Evolutionary conservation across 2,329 filamentous ascomycete species (phyloP), one percentile per base, ranked within the genome.

Genomic region (Xylariaceae sp.): DNA sequence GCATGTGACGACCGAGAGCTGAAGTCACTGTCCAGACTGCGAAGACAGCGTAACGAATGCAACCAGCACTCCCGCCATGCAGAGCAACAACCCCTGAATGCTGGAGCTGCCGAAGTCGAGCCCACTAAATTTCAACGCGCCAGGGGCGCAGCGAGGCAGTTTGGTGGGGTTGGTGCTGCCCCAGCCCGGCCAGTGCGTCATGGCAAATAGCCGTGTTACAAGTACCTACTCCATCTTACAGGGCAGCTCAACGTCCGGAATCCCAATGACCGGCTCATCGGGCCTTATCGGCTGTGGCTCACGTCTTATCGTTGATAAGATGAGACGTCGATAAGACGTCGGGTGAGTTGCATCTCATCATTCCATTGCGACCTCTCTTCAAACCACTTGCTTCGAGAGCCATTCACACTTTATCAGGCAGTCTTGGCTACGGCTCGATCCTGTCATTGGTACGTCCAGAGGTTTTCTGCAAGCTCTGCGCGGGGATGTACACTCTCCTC

Each of bases 1-100:
- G 44, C 48, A 54, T 53, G 50, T 54, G 52, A 54, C 38, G 51
- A 39, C 30, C 26, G 32, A 26, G 22, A 26, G 22, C 22, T 26
- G 22, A 11, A 26, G 22, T 26, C 22, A 11, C 22, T 26, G 24
- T 19, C 37, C 9, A 39, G 30, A 29, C 26, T 18, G 11, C 26
- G 28, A 35, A 40, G 33, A 31, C 19, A 8, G 7, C 31, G 16
- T 16, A 34, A 34, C 36, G 30, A 24, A 26, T 26, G 22, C 22
- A 26, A 26, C 22, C 22, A 26, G 11, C 6, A 26, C 22, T 11
- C 22, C 22, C 11, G 22, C n/a, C n/a, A n/a, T n/a, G n/a, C n/a
- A n/a, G n/a, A n/a, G n/a, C n/a, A 26, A 6, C 22, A n/a, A 38
- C 43, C 45, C 43, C 45, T 45, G 45, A 48, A 41, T 29, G 42